Evolutionary conservation across 345 rosid species (phyloP).

Genomic region (Brassica juncea): DNA sequence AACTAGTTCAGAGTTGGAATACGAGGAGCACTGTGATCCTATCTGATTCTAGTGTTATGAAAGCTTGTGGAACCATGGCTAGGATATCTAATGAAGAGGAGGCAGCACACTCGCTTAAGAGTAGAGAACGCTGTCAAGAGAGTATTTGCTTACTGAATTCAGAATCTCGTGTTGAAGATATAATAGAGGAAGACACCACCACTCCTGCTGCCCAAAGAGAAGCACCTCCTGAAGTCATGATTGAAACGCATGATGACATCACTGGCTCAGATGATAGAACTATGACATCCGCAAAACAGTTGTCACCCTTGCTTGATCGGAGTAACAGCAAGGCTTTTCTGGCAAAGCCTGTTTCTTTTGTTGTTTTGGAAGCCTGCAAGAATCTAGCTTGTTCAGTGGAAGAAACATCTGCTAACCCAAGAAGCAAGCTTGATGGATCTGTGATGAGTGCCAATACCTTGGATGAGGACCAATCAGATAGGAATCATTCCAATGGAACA

Average conservation of each 20-base stretch:
- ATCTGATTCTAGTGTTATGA: conserved; percentile 20
- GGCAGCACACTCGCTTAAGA: no score
- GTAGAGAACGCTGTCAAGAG: conserved; percentile 10
- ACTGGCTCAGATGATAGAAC: conserved; percentile 17
- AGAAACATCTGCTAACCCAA: conserved; percentile 6
- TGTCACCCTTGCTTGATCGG: conserved; percentile 10
- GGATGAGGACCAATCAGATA: not conserved
- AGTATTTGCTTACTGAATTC: conserved; percentile 16
- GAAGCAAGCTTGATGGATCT: conserved; percentile 11
- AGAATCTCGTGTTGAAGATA: not conserved
- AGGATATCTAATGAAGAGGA: not conserved
- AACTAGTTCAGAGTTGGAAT: conserved; percentile 12
- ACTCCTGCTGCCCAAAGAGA: not conserved
- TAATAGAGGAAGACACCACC: conserved; percentile 13
- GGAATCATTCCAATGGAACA: not conserved
- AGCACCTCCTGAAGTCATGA: conserved; percentile 4
- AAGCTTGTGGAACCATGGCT: conserved; percentile 31
- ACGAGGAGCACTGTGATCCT: not conserved
- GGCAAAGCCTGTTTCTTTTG: conserved; percentile 33
- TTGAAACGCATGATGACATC: not conserved
- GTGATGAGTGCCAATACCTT: conserved; percentile 7
- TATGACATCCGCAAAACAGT: not conserved
- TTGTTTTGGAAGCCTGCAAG: conserved; percentile 3
- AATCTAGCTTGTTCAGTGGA: conserved; percentile 25
- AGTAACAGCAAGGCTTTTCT: not conserved